These are phyloP conservation scores for Tetrahymena elliotti DNA, from an alignment of 73 alveolate genomes.

Conservation along the genomic window DNA sequence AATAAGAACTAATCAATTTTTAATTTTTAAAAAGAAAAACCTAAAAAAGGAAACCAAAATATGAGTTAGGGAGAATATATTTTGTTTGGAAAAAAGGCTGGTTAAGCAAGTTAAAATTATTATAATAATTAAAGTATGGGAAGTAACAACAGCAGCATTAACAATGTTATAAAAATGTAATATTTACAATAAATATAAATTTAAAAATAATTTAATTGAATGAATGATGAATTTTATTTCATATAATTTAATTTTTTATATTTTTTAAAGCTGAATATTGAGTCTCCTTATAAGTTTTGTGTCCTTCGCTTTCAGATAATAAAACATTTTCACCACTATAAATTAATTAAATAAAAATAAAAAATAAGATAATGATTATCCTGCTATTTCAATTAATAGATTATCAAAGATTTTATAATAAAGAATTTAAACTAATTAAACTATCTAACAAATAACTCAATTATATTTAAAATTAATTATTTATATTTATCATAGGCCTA, in stretches of 20 bases:
- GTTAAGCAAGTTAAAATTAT: background rate
- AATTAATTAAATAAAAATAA: background rate
- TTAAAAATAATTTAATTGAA: background rate
- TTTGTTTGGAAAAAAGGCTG: background rate
- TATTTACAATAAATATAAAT: background rate
- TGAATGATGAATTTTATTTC: background rate
- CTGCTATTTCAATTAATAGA: background rate
- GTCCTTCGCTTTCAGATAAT: background rate
- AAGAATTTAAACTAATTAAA: too few species aligned
- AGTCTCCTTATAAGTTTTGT: background rate
- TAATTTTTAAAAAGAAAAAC: background rate
- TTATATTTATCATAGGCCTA: too few species aligned
- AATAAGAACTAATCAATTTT: too few species aligned
- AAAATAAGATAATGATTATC: background rate
- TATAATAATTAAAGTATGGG: background rate
- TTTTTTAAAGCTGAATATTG: background rate
- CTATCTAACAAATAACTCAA: background rate
- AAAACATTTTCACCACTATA: background rate
- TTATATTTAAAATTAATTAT: too few species aligned
- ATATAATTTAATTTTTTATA: background rate
- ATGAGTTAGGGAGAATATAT: background rate
- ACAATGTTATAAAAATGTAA: background rate
- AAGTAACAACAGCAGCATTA: background rate
- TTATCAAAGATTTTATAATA: too few species aligned
- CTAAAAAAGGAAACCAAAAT: background rate